These are phyloP conservation scores for Adansonia madagascariensis DNA, from an alignment of 441 rosid species.

Conservation along the genomic window DNA sequence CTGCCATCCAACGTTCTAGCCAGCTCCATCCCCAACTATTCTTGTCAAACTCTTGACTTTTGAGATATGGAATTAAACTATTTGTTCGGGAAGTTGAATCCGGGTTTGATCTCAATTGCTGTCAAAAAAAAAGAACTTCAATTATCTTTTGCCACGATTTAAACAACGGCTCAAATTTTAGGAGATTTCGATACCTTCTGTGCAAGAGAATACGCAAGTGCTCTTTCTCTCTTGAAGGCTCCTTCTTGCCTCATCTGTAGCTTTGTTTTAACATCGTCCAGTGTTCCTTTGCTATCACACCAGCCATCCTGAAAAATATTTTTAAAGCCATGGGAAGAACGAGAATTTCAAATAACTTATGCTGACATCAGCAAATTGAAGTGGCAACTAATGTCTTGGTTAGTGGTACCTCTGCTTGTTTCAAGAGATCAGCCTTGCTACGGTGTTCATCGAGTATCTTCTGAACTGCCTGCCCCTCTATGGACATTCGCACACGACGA, in stretches of 20 bases:
- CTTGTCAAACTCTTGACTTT: constrained; percentile 69
- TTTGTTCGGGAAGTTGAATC: constrained; percentile 40
- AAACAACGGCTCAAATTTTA: neutral
- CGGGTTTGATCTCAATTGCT: constrained; percentile 77
- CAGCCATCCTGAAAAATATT: constrained; percentile 70
- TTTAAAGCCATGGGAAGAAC: too few species aligned
- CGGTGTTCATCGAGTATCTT: constrained; percentile 63
- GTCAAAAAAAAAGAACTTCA: constrained; percentile 22
- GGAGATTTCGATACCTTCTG: constrained; percentile 58
- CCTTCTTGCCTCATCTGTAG: constrained; percentile 88
- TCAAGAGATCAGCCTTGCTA: constrained; percentile 68
- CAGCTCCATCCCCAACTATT: constrained; percentile 97
- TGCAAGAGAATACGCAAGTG: constrained; percentile 83
- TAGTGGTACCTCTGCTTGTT: constrained; percentile 76
- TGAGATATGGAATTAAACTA: constrained; percentile 41
- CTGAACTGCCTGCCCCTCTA: constrained; percentile 88
- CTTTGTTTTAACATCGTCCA: constrained; percentile 70
- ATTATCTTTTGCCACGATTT: neutral
- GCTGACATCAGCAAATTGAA: neutral
- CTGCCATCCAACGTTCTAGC: constrained; percentile 99
- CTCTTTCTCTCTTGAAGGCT: constrained; percentile 89
- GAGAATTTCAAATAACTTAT: neutral
- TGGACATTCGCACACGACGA: constrained; percentile 82
- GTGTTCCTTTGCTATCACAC: constrained; percentile 88
- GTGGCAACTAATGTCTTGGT: neutral